These are phyloP conservation scores for Fulvia fulva DNA, from an alignment of 2,329 filamentous ascomycete species.

Conservation along the genomic window DNA sequence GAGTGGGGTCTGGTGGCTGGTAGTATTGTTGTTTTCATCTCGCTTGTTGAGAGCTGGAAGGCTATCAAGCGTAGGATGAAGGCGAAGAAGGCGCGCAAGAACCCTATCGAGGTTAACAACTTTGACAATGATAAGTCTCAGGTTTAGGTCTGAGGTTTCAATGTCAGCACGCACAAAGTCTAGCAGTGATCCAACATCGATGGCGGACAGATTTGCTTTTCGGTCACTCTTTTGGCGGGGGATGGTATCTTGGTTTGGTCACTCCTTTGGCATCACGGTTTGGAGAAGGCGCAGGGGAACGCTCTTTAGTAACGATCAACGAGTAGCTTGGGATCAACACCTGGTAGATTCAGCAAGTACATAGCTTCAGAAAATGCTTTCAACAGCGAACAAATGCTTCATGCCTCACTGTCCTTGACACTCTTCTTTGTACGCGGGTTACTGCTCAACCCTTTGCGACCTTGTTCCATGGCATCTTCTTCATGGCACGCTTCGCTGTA, in stretches of 20 bases:
- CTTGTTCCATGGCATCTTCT: neutral
- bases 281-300: neutral
- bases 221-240: neutral
- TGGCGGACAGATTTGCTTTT: neutral
- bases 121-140: slow-evolving; percentile 3
- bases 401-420: no score
- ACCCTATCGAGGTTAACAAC: neutral
- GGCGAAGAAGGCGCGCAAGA: slow-evolving; percentile 6
- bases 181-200: neutral
- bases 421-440: neutral
- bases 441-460: neutral
- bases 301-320: neutral
- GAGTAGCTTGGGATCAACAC: neutral
- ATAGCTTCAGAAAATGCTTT: neutral
- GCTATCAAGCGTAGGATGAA: slow-evolving; percentile 37
- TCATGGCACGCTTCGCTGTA: neutral
- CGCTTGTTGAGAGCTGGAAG: slow-evolving; percentile 45
- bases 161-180: neutral
- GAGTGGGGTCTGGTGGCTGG: slow-evolving; percentile 46
- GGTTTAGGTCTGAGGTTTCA: slow-evolving; percentile 1
- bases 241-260: no score
- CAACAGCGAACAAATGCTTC: neutral
- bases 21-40: slow-evolving; percentile 39
- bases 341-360: neutral
- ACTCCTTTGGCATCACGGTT: neutral